phyloP scores from a whole-genome alignment of 2,329 filamentous ascomycete genomes.

The Alternaria angustiovoidea region DNA sequence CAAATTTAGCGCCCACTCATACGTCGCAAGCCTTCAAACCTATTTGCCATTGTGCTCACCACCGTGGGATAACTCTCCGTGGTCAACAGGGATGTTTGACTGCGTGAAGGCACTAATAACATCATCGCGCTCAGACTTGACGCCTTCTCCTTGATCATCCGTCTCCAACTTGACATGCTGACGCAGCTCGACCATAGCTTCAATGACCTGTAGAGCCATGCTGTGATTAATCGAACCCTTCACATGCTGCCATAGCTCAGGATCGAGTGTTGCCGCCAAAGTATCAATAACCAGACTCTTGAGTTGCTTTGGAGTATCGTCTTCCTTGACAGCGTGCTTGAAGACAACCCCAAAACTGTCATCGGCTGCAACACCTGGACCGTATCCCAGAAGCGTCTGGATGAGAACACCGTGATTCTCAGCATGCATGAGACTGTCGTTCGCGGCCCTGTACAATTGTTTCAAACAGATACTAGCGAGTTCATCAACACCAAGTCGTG shows the following conservation, averaged over 20 bases:
- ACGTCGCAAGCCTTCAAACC: background rate
- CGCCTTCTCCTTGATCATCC: background rate
- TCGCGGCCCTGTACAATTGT: conserved; percentile 14
- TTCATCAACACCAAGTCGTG: conserved; percentile 15
- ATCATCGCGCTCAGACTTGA: conserved; percentile 11
- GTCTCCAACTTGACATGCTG: conserved; percentile 9
- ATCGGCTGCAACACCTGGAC: background rate
- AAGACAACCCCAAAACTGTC: conserved; percentile 25
- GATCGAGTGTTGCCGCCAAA: conserved; percentile 21
- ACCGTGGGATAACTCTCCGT: background rate
- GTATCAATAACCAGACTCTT: conserved; percentile 22
- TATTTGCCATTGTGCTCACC: background rate
- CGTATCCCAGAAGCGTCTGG: conserved; percentile 9
- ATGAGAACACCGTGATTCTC: conserved; percentile 9
- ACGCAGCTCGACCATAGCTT: conserved; percentile 11
- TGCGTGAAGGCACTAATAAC: background rate
- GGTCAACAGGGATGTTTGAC: background rate
- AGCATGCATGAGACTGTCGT: conserved; percentile 13
- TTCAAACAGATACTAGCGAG: conserved; percentile 26
- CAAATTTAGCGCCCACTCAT: background rate
- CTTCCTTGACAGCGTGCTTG: conserved; percentile 24
- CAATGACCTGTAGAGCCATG: conserved; percentile 12
- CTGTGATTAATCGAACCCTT: conserved; percentile 1
- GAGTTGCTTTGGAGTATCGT: conserved; percentile 19
- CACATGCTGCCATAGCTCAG: conserved; percentile 16